Percentiles rank a stretch among this genome's conserved stretches.
These are phyloP conservation scores for Geranium incanum DNA, from an alignment of 441 rosid species.

Conservation along the genomic window DNA sequence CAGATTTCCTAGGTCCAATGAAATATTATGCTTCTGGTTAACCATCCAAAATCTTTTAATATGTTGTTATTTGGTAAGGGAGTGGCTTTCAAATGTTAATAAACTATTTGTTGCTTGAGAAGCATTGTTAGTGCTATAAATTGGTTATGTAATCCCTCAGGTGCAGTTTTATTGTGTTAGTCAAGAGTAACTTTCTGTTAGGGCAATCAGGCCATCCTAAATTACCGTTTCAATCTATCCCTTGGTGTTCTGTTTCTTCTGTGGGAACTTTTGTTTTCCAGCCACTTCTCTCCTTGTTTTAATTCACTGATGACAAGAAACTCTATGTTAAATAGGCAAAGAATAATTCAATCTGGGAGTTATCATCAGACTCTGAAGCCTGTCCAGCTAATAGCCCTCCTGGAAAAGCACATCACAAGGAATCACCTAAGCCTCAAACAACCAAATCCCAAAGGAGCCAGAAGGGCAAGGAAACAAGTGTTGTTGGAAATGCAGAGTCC, in stretches of 20 bases:
- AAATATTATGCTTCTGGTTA: not conserved
- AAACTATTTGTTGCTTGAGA: not conserved
- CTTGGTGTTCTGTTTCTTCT: not conserved
- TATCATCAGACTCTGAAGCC: constrained; percentile 77
- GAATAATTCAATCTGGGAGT: constrained; percentile 33
- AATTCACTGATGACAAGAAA: constrained; percentile 19
- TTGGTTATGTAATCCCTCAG: not conserved
- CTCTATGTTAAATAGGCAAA: constrained; percentile 33
- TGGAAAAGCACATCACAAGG: constrained; percentile 18
- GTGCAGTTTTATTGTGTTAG: not conserved
- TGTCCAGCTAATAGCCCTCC: constrained; percentile 26
- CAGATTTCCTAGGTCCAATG: not conserved
- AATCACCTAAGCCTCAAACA: constrained; percentile 21
- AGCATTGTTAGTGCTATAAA: not conserved
- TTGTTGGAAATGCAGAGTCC: constrained; percentile 26
- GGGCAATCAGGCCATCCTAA: not conserved
- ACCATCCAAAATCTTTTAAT: not conserved
- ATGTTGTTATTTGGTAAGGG: not conserved
- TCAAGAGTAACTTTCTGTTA: not conserved
- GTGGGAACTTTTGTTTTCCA: not conserved
- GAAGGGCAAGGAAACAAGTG: constrained; percentile 31
- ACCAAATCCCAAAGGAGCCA: constrained; percentile 24
- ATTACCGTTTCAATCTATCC: not conserved
- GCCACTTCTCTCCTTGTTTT: not conserved
- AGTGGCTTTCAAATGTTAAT: not conserved